Conservation (phyloP, 2,329 filamentous ascomycete genomes). For the Chaetomiaceae sp. region DNA sequence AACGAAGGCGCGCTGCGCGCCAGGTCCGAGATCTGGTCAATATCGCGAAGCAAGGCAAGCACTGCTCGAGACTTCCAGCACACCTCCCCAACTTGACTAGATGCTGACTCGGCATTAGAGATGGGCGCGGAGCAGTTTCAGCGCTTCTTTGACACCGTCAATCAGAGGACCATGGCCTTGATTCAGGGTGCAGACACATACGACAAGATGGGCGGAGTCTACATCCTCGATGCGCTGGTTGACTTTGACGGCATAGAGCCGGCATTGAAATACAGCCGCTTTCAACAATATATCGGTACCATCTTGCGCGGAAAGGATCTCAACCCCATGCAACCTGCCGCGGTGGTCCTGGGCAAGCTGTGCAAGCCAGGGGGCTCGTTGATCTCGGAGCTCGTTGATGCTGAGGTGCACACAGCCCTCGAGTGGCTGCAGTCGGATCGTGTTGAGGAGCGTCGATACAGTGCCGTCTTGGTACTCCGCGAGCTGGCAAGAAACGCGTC, state of each 20-base stretch:
- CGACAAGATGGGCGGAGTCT: constrained; percentile 85
- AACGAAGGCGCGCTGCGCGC: constrained; percentile 47
- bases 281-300: constrained; percentile 81
- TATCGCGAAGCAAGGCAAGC: constrained; percentile 49
- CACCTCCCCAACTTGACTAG: neutral
- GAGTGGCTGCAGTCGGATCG: constrained; percentile 96
- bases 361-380: constrained; percentile 89
- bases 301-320: constrained; percentile 88
- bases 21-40: constrained; percentile 51
- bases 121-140: constrained; percentile 72
- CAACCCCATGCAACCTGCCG: constrained; percentile 82
- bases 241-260: constrained; percentile 95
- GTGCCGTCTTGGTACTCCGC: constrained; percentile 81
- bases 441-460: constrained; percentile 87
- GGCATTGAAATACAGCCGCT: constrained; percentile 88
- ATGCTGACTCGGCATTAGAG: constrained; percentile 43
- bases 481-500: constrained; percentile 90
- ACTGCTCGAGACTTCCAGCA: neutral
- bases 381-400: constrained; percentile 92
- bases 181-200: constrained; percentile 80
- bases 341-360: constrained; percentile 80
- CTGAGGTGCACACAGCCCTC: constrained; percentile 90
- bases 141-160: constrained; percentile 50
- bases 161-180: constrained; percentile 54
- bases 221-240: constrained; percentile 86